Percentiles rank a stretch among this genome's conserved stretches.
phyloP scores from a whole-genome alignment of 306 rosid species.

The Quercus berberidifolia region DNA sequence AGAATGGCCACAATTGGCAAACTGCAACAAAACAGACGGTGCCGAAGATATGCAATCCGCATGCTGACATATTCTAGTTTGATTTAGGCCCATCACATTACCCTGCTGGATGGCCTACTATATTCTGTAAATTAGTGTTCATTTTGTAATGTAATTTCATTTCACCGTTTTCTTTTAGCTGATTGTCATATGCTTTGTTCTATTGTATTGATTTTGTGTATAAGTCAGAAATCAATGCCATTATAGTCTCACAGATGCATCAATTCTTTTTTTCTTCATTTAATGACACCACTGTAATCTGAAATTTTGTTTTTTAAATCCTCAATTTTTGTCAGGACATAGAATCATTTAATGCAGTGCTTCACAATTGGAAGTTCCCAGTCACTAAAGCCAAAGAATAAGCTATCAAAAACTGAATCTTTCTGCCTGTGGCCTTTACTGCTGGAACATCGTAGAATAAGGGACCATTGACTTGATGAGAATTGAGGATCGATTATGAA shows the following conservation, averaged over 20 bases:
- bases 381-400: background rate
- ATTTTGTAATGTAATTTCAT: slow-evolving; percentile 39
- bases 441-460: too few species aligned
- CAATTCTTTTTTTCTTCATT: background rate
- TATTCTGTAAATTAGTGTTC: slow-evolving; percentile 47
- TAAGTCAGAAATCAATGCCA: background rate
- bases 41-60: slow-evolving; percentile 25
- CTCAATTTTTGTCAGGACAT: background rate
- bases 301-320: background rate
- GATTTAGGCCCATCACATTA: slow-evolving; percentile 42
- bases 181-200: background rate
- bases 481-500: too few species aligned
- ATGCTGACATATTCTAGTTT: slow-evolving; percentile 36
- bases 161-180: background rate
- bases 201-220: background rate
- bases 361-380: background rate
- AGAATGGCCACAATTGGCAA: slow-evolving; percentile 21
- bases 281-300: background rate
- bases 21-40: slow-evolving; percentile 24
- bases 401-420: background rate
- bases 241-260: background rate
- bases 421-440: too few species aligned
- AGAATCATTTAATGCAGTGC: background rate
- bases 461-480: too few species aligned
- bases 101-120: slow-evolving; percentile 25